A percentile compares a stretch with the other conserved stretches of the same genome.
Conservation (phyloP, 176 grass and related monocot genomes). For the Pontederia crassipes region DNA sequence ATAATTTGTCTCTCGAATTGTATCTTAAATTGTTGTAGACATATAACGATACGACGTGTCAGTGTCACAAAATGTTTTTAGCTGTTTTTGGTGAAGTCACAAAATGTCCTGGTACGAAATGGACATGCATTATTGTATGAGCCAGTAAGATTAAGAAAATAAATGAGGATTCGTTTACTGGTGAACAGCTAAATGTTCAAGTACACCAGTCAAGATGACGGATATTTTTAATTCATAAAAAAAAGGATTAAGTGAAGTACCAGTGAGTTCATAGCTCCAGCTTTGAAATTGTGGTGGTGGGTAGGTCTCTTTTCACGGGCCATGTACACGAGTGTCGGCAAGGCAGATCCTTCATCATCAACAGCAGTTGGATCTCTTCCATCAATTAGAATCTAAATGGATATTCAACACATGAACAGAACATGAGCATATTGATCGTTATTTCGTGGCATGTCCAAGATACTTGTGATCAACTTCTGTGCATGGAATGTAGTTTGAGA, state of each 20-base stretch:
- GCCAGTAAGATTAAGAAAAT: no score
- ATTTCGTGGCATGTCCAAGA: no score
- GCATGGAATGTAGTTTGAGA: neutral
- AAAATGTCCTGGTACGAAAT: no score
- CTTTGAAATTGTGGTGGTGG: constrained; percentile 76
- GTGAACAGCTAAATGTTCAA: no score
- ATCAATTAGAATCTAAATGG: constrained; percentile 49
- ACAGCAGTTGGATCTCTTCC: constrained; percentile 29
- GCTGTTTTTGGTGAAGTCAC: no score
- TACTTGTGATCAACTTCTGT: neutral
- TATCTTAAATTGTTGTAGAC: no score
- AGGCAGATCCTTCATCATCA: constrained; percentile 23
- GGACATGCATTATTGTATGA: no score
- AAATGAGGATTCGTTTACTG: no score
- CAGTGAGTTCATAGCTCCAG: constrained; percentile 79
- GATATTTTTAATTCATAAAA: neutral
- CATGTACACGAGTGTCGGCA: constrained; percentile 85
- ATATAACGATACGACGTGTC: no score
- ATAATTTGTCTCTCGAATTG: no score
- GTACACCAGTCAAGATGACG: no score
- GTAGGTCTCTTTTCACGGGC: constrained; percentile 69
- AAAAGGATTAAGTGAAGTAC: constrained; percentile 19
- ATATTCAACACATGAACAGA: neutral
- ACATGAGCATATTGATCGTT: neutral
- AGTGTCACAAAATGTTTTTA: no score